Evolutionary conservation across 805 yeast species (phyloP), one percentile per base, ranked within the genome.

Genomic region (Ogataea populi-albae): DNA sequence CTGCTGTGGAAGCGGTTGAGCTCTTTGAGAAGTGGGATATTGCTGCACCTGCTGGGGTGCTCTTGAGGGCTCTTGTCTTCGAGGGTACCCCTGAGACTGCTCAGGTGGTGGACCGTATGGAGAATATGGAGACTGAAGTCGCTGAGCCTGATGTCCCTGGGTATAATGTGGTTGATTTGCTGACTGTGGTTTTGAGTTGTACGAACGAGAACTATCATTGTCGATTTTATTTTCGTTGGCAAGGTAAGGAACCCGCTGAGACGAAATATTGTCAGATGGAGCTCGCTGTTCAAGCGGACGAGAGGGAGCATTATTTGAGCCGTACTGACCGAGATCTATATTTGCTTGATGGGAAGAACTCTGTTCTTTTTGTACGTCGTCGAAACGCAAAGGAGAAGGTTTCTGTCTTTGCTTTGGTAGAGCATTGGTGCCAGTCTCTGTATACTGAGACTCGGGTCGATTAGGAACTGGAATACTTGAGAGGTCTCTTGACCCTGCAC

Each of bases 241-340:
- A 15, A 23, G 20, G 31, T 49, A 43, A 5, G 42, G 28, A 23
- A 39, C 48, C 26, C 47, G 42, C 32, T 54, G 55, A 6, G 50
- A 18, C 3, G 42, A 45, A 18, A 54, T 50, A 34, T 54, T 51
- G 35, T 53, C 45, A 6, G 50, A 38, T 11, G 60, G 59, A 16
- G 60, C 57, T 9, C 57, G 40, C 30, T 35, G 47, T 26, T 39
- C 49, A 15, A 41, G 39, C 5, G 24, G 37, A 23, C 33, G 34
- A 22, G 25, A 30, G 10, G 17, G 28, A 6, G 34, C 37, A 7
- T 24, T 7, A 6, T 40, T 35, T 24, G 35, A 40, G 31, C 25
- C 33, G 19, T 29, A 32, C 12, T 30, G 16, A 12, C 33, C 42
- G 17, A 30, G 26, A 4, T 40, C 34, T n/a, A 17, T 26, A 12